phyloP scores from a whole-genome alignment of 345 rosid genomes.

The Melaleuca quinquenervia region DNA sequence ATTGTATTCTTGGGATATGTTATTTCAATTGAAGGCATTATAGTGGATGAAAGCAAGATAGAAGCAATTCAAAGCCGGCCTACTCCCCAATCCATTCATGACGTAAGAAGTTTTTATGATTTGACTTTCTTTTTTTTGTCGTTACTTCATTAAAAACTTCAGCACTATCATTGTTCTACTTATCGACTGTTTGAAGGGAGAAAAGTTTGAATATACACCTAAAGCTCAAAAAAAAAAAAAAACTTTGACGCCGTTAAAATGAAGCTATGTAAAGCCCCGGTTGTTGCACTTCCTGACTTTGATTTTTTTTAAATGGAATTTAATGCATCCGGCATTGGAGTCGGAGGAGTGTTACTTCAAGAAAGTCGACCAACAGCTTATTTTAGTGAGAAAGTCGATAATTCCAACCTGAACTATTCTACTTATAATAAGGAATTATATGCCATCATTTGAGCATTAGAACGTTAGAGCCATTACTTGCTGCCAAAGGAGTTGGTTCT shows the following conservation, averaged over 20 bases:
- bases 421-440: neutral
- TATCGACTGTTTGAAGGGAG: neutral
- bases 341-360: neutral
- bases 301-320: no score
- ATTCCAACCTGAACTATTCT: neutral
- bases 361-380: neutral
- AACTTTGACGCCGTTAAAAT: no score
- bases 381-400: neutral
- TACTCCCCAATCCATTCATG: no score
- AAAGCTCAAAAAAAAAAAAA: neutral
- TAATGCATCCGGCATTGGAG: neutral
- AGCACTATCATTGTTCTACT: neutral
- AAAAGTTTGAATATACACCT: neutral
- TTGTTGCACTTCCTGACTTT: no score
- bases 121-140: no score
- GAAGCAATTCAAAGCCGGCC: no score
- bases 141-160: neutral
- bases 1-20: no score
- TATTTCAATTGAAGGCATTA: no score
- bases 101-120: no score
- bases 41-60: no score
- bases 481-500: neutral
- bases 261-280: no score
- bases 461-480: neutral
- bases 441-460: neutral